A percentile compares a stretch with the other conserved stretches of the same genome.
phyloP scores from a whole-genome alignment of 192 early-diverging fungal species.

The Backusella luteola region DNA sequence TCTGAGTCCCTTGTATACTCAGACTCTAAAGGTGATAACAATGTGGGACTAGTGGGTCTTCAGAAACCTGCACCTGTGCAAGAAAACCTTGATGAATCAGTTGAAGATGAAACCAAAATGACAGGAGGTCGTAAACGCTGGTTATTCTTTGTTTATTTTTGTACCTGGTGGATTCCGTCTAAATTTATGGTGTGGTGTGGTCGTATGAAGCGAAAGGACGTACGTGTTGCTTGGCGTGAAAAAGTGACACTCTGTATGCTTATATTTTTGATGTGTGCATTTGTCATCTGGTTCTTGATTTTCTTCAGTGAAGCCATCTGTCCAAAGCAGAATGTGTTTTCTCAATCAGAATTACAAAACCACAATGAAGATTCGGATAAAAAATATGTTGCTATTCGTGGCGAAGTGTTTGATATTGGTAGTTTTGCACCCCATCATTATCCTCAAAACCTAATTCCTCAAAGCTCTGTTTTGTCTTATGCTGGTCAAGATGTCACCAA shows the following conservation, averaged over 20 bases:
- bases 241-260: slow-evolving; percentile 85
- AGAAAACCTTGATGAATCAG: slow-evolving; percentile 46
- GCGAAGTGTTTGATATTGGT: slow-evolving; percentile 68
- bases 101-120: slow-evolving; percentile 44
- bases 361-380: slow-evolving; percentile 57
- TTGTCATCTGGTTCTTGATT: slow-evolving; percentile 87
- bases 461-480: slow-evolving; percentile 40
- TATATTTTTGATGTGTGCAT: slow-evolving; percentile 75
- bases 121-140: slow-evolving; percentile 55
- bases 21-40: slow-evolving; percentile 15
- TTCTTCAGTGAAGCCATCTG: slow-evolving; percentile 84
- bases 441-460: slow-evolving; percentile 53
- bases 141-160: slow-evolving; percentile 78
- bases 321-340: slow-evolving; percentile 65
- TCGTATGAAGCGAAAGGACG: slow-evolving; percentile 85
- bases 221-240: slow-evolving; percentile 96
- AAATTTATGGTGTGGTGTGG: slow-evolving; percentile 60
- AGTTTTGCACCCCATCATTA: slow-evolving; percentile 54
- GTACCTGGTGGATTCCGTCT: slow-evolving; percentile 85
- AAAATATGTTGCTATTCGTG: slow-evolving; percentile 63
- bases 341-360: slow-evolving; percentile 53
- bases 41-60: background rate
- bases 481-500: slow-evolving; percentile 64
- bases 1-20: slow-evolving; percentile 12
- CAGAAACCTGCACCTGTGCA: slow-evolving; percentile 35